Evolutionary conservation across 2,329 filamentous ascomycete species (phyloP).

Genomic region (Coccinonectria pachysandricola): DNA sequence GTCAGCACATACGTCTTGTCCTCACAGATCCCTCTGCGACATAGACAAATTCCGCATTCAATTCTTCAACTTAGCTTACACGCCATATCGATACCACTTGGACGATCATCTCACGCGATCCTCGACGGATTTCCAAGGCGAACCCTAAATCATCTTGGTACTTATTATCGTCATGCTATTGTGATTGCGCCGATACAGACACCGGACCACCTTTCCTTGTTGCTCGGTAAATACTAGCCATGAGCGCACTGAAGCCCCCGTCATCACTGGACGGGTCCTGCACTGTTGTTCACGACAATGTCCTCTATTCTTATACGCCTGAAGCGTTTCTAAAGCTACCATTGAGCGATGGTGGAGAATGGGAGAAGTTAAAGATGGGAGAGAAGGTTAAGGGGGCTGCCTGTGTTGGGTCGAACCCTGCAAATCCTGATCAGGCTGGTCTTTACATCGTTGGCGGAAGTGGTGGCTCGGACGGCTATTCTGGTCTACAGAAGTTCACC

Average conservation of each 20-base stretch:
- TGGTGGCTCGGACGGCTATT: slow-evolving; percentile 43
- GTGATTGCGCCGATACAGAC: slow-evolving; percentile 8
- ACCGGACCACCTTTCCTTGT: too few species aligned
- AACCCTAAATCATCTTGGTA: too few species aligned
- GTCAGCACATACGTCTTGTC: too few species aligned
- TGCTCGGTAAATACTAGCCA: slow-evolving; percentile 26
- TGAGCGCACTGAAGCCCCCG: slow-evolving; percentile 63
- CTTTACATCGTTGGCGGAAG: slow-evolving; percentile 77
- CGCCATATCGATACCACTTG: slow-evolving; percentile 1
- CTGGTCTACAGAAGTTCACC: slow-evolving; percentile 62
- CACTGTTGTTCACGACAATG: slow-evolving; percentile 70
- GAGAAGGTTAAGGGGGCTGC: slow-evolving; percentile 62
- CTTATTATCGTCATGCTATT: slow-evolving; percentile 18
- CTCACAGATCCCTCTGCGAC: too few species aligned
- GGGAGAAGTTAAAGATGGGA: slow-evolving; percentile 57
- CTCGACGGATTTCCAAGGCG: slow-evolving; percentile 8
- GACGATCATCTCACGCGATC: slow-evolving; percentile 4
- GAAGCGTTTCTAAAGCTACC: slow-evolving; percentile 65
- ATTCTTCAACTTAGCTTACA: too few species aligned
- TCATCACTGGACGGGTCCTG: slow-evolving; percentile 67
- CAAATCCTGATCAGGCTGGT: slow-evolving; percentile 47
- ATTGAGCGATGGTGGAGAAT: slow-evolving; percentile 58
- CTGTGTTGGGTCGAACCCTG: slow-evolving; percentile 73
- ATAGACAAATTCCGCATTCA: too few species aligned
- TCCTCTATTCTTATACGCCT: slow-evolving; percentile 72